A percentile compares a stretch with the other conserved stretches of the same genome.
Evolutionary conservation across 1,284 basidiomycete genomes (phyloP).

Genomic region (Moesziomyces aphidis): DNA sequence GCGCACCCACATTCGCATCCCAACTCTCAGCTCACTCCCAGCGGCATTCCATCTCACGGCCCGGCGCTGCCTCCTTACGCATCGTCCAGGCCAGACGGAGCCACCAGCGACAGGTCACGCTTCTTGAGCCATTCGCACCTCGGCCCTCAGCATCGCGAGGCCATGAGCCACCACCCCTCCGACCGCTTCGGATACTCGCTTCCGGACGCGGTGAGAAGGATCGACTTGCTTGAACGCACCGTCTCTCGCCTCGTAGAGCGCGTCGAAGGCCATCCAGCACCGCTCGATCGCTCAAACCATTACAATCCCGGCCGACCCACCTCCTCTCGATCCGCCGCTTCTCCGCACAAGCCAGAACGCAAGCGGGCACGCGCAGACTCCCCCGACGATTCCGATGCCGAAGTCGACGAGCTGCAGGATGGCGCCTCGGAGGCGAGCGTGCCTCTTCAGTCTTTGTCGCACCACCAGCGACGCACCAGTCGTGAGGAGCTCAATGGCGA

Average conservation of each 20-base stretch:
- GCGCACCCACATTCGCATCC: conserved; percentile 29
- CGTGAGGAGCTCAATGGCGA: conserved; percentile 4
- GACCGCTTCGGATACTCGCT: conserved; percentile 35
- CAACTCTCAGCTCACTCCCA: conserved; percentile 16
- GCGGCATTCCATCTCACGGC: conserved; percentile 21
- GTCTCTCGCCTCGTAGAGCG: conserved; percentile 27
- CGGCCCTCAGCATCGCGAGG: conserved; percentile 4
- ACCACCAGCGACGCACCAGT: conserved; percentile 14
- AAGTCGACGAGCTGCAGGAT: conserved; percentile 47
- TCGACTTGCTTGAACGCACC: conserved; percentile 36
- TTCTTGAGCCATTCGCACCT: conserved; percentile 3
- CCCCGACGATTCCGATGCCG: conserved; percentile 38
- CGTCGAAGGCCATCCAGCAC: conserved; percentile 14
- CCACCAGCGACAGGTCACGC: conserved; percentile 6
- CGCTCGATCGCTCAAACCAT: conserved; percentile 5
- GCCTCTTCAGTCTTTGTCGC: conserved; percentile 19
- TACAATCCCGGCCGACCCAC: conserved; percentile 5
- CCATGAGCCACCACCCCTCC: conserved; percentile 6
- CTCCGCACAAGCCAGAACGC: conserved; percentile 26
- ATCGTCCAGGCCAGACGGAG: conserved; percentile 6
- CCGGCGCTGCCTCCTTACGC: conserved; percentile 3
- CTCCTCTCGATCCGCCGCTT: conserved; percentile 19
- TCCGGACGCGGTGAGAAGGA: conserved; percentile 34
- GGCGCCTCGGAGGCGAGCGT: conserved; percentile 38
- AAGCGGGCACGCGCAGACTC: conserved; percentile 28